Conservation (phyloP, 148 eudicot species). For the Rhododendron ferrugineum region DNA sequence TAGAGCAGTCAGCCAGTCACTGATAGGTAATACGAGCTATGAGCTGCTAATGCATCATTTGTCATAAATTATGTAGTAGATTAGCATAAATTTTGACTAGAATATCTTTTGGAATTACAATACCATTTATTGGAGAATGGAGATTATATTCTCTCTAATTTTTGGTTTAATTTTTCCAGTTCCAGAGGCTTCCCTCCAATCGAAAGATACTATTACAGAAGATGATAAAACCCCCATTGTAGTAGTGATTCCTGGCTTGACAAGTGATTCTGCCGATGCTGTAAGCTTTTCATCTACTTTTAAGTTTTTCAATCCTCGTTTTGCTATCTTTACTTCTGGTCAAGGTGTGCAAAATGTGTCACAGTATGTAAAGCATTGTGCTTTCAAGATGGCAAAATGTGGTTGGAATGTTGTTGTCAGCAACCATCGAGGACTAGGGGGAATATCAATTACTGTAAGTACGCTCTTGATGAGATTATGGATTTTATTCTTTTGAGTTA, state of each 20-base stretch:
- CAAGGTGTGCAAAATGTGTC: conserved; percentile 4
- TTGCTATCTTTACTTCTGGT: not conserved
- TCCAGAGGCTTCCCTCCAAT: conserved; percentile 29
- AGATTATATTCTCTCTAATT: not conserved
- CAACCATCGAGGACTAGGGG: conserved; percentile 98
- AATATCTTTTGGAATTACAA: not conserved
- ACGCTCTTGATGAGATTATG: not conserved
- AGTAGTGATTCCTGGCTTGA: conserved; percentile 82
- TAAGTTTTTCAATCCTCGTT: not conserved
- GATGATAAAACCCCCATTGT: conserved; percentile 60
- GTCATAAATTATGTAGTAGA: not conserved
- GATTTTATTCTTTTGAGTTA: not conserved
- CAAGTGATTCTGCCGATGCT: conserved; percentile 71
- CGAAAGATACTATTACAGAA: conserved; percentile 26
- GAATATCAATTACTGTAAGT: conserved; percentile 90
- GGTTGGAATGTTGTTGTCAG: conserved; percentile 88
- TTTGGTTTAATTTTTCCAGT: conserved; percentile 26
- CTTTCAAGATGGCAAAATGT: conserved; percentile 60
- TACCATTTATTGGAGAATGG: not conserved
- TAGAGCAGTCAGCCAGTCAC: not conserved
- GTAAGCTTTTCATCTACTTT: conserved; percentile 39
- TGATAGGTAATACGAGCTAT: not conserved
- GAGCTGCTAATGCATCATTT: not conserved
- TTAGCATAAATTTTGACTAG: not conserved
- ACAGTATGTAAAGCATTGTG: conserved; percentile 84